Base-by-base conservation (phyloP, 2,329 filamentous ascomycete genomes). In the Kalaharituber pfeilii region DNA sequence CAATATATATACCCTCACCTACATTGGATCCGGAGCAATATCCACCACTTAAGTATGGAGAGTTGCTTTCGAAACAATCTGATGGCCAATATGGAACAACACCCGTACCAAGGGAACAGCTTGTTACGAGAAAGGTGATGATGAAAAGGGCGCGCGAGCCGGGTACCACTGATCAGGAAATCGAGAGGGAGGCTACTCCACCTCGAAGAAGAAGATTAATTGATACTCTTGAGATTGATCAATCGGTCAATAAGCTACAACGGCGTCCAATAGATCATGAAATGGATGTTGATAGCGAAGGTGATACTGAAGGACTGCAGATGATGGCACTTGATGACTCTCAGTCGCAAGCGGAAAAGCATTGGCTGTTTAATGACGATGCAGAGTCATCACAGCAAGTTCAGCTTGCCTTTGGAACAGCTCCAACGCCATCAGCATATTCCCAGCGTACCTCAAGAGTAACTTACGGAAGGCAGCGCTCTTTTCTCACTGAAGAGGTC, bases 401-500 rank as follows among this genome's bases (percentile, higher is more conserved):
- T 49, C 15, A 29, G 39, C n/a, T 50, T 55, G 2, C 56, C 53
- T 18, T 25, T 13, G 11, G 13, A 5, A 25, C 15, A 5, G 18
- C 42, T 24, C 18, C 5, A 22, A 13, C 42, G 13, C 22, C 22
- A 9, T 9, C n/a, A 36, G 9, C n/a, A 9, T 9, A 36, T 36
- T 2, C 6, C 6, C n/a, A 47, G 42, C 33, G 33, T 15, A 47
- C 15, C 13, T 52, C 58, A 49, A 58, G 56, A 33, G 42, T 61
- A 20, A 61, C 59, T 30, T 61, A 61, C 52, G 58, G 54, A n/a
- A 52, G 55, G 42, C 56, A 61, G 39, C 57, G 59, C 20, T 59
- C 58, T 29, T 61, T 59, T 27, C 51, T 53, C 24, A 50, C 44
- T 22, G 58, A 60, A 53, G 58, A 60, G 22, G 47, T 49, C 15